Conservation (phyloP, 305 asterid species). For the Fraxinus nigra region DNA sequence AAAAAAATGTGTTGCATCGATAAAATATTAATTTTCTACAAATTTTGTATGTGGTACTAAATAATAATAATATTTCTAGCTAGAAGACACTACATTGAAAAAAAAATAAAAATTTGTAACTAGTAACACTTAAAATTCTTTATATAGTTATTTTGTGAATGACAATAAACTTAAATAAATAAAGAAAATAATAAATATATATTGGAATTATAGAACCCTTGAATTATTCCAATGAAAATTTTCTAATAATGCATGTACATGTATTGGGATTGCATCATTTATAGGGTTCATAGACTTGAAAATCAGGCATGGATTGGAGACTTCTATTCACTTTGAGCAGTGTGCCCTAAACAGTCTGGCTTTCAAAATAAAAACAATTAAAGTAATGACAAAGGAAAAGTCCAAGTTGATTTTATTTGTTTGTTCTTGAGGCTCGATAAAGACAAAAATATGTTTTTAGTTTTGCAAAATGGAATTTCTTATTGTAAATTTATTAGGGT, state of each 20-base stretch:
- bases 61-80: no score
- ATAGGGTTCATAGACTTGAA: slow-evolving; percentile 11
- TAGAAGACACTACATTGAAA: not conserved
- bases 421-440: not conserved
- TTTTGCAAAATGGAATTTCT: not conserved
- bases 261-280: slow-evolving; percentile 40
- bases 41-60: no score
- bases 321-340: slow-evolving; percentile 62
- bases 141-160: not conserved
- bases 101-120: no score
- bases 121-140: not conserved
- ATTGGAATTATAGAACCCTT: not conserved
- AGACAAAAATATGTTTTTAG: not conserved
- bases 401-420: not conserved
- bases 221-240: not conserved
- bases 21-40: not conserved
- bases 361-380: slow-evolving; percentile 9
- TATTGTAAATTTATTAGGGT: not conserved
- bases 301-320: slow-evolving; percentile 54
- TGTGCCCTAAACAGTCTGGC: slow-evolving; percentile 31
- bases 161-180: not conserved
- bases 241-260: not conserved
- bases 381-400: slow-evolving; percentile 22
- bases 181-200: not conserved
- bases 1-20: not conserved